Evolutionary conservation across 73 alveolate genomes (phyloP), one percentile per base, ranked within the genome.

Genomic region (Tetrahymena thermophila): DNA sequence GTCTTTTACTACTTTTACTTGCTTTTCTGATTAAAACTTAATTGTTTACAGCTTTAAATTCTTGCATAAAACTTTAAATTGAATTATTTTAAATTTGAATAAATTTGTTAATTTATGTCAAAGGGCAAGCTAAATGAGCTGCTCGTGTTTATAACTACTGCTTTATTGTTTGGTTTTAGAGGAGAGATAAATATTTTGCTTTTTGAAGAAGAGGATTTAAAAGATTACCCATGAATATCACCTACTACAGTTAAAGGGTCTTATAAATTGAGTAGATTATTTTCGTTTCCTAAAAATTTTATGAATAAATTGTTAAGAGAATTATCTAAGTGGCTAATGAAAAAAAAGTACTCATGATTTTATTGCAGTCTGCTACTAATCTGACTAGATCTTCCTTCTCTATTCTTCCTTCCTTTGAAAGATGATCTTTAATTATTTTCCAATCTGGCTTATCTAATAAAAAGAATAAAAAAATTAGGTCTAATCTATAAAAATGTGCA

Each of bases 171-270:
- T 50, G 83, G 15, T 21, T 50, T 19, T 50, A 19, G 83, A 50
- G 83, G 31, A 50, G 83, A 50, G 83, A 50, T 50, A 50, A 28
- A 15, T 19, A 50, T 19, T 50, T 50, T 50, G 83, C 83, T 50
- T 50, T 40, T 40, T 50, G 15, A 50, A 50, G 28, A 50, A 50
- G 83, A 10, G 83, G 15, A 50, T 50, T 21, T 15, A 50, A 71
- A 57, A 57, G 35, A 28, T 25, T 98, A 97, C 23, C 99, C 99
- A 96, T 98, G 99, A n/a, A 98, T 96, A 94, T 98, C 99, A 16
- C 99, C 99, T n/a, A 98, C 99, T 56, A 97, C 99, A 42, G 99
- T 98, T 34, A 98, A 98, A 43, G 99, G 99, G 94, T 98, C 99
- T 84, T 98, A 95, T 31, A 97, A 96, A 71, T 96, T 96, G 84